These are phyloP conservation scores for Cokeromyces recurvatus DNA, from an alignment of 371 early-diverging fungal species.

Conservation along the genomic window DNA sequence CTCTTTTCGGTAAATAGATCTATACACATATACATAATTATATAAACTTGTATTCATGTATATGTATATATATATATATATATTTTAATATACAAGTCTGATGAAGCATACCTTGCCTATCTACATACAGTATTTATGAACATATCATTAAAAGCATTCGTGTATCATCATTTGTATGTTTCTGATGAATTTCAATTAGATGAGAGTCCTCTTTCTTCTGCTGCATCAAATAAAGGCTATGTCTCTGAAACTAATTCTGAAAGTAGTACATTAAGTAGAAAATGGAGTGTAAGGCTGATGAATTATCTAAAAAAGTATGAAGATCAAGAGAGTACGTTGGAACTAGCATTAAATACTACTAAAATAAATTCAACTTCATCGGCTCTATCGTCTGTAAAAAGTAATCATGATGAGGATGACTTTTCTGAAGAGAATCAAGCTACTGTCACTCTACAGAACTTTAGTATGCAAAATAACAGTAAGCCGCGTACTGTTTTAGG, in stretches of 20 bases:
- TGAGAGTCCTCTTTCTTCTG: neutral
- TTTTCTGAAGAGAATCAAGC: slow-evolving; percentile 31
- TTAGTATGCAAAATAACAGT: neutral
- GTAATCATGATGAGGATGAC: neutral
- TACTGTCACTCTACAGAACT: slow-evolving; percentile 20
- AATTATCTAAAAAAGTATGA: slow-evolving; percentile 38
- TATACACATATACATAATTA: neutral
- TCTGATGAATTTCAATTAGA: slow-evolving; percentile 10
- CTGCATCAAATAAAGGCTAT: slow-evolving; percentile 7
- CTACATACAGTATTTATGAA: slow-evolving; percentile 36
- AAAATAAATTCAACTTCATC: too few relatives aligned
- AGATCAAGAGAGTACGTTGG: slow-evolving; percentile 14
- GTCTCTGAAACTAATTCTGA: slow-evolving; percentile 17
- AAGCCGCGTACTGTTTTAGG: slow-evolving; percentile 1
- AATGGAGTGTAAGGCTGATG: slow-evolving; percentile 41
- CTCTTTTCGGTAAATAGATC: slow-evolving; percentile 23
- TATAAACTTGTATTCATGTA: neutral
- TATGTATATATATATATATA: too few relatives aligned
- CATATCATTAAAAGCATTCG: slow-evolving; percentile 37
- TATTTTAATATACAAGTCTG: slow-evolving; percentile 23
- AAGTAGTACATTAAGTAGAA: slow-evolving; percentile 12
- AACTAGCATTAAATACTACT: neutral
- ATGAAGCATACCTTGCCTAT: slow-evolving; percentile 32
- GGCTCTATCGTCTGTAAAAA: neutral
- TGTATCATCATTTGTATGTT: slow-evolving; percentile 33